Base-by-base conservation (phyloP, 768 basidiomycete genomes). In the Leccinum subtestaceum region DNA sequence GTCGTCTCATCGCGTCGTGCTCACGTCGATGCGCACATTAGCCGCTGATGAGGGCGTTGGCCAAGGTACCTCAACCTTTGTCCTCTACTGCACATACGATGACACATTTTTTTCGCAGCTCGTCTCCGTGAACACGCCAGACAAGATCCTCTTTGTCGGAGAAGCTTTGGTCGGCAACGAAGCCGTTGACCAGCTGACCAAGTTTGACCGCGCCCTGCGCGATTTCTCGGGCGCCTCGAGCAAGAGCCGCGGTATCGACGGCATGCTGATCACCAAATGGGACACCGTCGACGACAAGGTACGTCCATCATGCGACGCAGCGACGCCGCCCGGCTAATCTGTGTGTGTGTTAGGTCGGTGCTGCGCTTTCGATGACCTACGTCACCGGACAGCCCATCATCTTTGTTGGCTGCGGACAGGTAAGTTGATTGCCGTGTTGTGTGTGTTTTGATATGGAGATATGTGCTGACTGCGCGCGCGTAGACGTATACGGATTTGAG, bases 131-230 rank as follows among this genome's bases (percentile, higher is more conserved):
- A 99, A 99, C 74, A 91, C 80, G 57, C 96, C 97, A 0, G 97
- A 99, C 80, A 98, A 95, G 75, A 92, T 98, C 66, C 82, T 98
- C 57, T 99, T 99, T 65, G 97, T 99, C 46, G 97, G 97, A 53
- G 97, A 99, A 74, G 97, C 97, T 0, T 79, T 98, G 43, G 97
- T 98, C 6, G 97, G 97, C 7, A 99, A 99, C 72, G 97, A 99
- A 74, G 97, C 97, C 2, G 95, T 98, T 27, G 97, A 99, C 76
- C 97, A 99, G 66, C 77, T 98, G 55, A 89, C 88, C 55, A 98
- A 98, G 75, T 99, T 99, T 70, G 95, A 99, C 70, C 87, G 95
- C 17, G 89, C 95, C 1, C 74, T 99, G 59, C 86, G 89, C 23
- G 95, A 99, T 69, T 98, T 98, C 68, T 94, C 94, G 6, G 84